phyloP scores from a whole-genome alignment of 2,329 filamentous ascomycete species.

The Tolypocladium sp. region DNA sequence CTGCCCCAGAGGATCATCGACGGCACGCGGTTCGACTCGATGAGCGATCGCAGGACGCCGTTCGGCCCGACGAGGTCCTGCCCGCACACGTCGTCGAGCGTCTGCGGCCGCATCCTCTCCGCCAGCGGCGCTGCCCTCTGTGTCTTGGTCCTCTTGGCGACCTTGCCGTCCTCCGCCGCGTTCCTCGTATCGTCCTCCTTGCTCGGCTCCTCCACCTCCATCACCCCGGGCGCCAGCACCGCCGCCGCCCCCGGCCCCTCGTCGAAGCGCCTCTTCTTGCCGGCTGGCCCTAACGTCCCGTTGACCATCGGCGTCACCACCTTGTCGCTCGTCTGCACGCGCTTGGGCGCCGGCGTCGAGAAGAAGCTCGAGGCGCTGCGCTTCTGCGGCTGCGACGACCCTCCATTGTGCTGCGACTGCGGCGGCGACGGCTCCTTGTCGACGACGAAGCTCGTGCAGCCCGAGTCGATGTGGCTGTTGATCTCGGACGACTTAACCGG shows the following conservation, averaged over 20 bases:
- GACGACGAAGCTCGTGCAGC: slow-evolving; percentile 60
- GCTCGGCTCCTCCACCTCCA: background rate
- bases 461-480: slow-evolving; percentile 85
- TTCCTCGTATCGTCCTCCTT: slow-evolving; percentile 3
- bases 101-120: slow-evolving; percentile 83
- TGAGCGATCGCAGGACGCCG: slow-evolving; percentile 78
- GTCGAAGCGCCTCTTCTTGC: slow-evolving; percentile 43
- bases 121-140: slow-evolving; percentile 74
- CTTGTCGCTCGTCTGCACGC: slow-evolving; percentile 25
- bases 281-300: slow-evolving; percentile 20
- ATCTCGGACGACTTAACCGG: slow-evolving; percentile 65
- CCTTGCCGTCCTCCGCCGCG: slow-evolving; percentile 7
- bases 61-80: slow-evolving; percentile 81
- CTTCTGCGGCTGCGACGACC: slow-evolving; percentile 34
- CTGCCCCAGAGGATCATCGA: slow-evolving; percentile 93
- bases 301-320: slow-evolving; percentile 24
- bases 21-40: slow-evolving; percentile 76
- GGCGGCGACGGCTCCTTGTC: slow-evolving; percentile 21
- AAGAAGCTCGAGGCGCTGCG: slow-evolving; percentile 51
- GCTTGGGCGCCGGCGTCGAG: slow-evolving; percentile 50
- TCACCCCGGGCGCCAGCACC: background rate
- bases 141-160: slow-evolving; percentile 57
- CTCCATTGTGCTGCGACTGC: slow-evolving; percentile 12
- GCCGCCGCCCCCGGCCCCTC: slow-evolving; percentile 37
- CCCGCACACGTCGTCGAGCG: slow-evolving; percentile 77